Conservation (phyloP, 164 flowering plant genomes). For the Vitis cinerea region DNA sequence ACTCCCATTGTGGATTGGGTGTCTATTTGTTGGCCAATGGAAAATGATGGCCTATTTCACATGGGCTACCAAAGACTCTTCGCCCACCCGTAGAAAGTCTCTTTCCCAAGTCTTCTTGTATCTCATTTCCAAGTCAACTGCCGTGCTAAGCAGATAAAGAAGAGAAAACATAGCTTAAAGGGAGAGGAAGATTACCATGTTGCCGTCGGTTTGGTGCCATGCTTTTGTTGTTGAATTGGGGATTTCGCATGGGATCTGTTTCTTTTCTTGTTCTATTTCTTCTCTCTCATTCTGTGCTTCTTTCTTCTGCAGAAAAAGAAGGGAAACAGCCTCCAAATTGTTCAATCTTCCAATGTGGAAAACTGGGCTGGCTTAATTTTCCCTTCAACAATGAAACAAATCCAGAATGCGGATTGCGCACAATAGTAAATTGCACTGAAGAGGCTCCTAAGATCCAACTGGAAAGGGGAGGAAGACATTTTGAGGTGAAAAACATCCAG, state of each 20-base stretch:
- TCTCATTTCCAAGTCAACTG: no score
- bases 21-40: no score
- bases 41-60: no score
- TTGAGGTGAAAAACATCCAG: conserved; percentile 4
- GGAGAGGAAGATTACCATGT: no score
- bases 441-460: conserved; percentile 8
- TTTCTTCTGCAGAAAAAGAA: not conserved
- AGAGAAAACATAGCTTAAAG: no score
- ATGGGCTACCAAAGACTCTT: no score
- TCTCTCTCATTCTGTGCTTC: not conserved
- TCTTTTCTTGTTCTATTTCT: not conserved
- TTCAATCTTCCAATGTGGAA: not conserved
- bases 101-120: no score
- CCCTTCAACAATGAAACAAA: conserved; percentile 7
- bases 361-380: not conserved
- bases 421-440: not conserved
- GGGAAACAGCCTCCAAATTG: not conserved
- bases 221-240: not conserved
- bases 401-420: conserved; percentile 10
- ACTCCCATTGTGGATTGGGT: no score
- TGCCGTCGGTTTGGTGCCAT: no score
- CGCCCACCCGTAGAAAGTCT: no score
- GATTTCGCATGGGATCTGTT: not conserved
- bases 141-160: no score
- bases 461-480: conserved; percentile 9